Evolutionary conservation across 1,139 yeast genomes (phyloP).

Genomic region (Komagataea norvegica): DNA sequence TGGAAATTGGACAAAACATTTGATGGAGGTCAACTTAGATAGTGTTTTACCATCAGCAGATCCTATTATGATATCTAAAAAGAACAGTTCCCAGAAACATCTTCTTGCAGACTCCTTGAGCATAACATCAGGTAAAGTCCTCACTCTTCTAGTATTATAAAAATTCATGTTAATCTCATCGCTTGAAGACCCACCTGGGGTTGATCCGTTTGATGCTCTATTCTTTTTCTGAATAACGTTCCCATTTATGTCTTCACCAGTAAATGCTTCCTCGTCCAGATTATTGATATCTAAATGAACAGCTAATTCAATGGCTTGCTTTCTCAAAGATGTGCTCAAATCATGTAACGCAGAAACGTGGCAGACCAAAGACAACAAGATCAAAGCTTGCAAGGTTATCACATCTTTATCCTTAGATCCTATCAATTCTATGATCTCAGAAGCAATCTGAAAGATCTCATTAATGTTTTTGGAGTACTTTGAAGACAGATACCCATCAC

Average conservation of each 20-base stretch:
- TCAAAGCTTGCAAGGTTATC: constrained; percentile 38
- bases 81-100: constrained; percentile 45
- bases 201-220: neutral
- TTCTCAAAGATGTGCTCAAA: constrained; percentile 37
- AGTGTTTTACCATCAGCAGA: constrained; percentile 48
- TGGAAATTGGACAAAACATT: constrained; percentile 37
- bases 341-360: constrained; percentile 47
- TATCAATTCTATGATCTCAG: constrained; percentile 34
- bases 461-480: constrained; percentile 34
- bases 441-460: constrained; percentile 32
- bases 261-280: constrained; percentile 29
- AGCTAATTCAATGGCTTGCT: constrained; percentile 35
- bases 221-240: constrained; percentile 3
- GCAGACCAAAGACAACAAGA: constrained; percentile 37
- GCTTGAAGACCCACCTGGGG: constrained; percentile 9
- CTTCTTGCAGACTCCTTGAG: constrained; percentile 38
- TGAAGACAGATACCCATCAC: constrained; percentile 39
- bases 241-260: constrained; percentile 24
- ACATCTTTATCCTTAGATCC: constrained; percentile 36
- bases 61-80: constrained; percentile 45
- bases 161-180: constrained; percentile 26
- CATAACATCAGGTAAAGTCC: constrained; percentile 22
- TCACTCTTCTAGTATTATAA: constrained; percentile 27
- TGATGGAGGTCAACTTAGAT: constrained; percentile 34
- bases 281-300: constrained; percentile 34